These are phyloP conservation scores for Raffaelea ambrosiae DNA, from an alignment of 2,329 filamentous ascomycete genomes.

Conservation along the genomic window DNA sequence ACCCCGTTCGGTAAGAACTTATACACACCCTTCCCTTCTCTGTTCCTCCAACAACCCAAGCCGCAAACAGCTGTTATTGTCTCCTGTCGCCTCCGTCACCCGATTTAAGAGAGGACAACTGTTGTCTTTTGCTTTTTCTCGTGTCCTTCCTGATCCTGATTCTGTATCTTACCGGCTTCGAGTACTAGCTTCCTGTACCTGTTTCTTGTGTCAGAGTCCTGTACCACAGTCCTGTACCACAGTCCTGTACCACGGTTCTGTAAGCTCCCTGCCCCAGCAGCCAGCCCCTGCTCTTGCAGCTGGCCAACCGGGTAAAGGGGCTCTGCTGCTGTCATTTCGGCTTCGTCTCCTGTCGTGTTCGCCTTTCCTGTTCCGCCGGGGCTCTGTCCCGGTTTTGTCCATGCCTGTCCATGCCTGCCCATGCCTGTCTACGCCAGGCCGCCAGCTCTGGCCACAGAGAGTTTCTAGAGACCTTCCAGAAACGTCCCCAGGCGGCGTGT, in stretches of 20 bases:
- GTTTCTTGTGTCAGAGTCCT: background rate
- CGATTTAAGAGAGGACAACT: slow-evolving; percentile 5
- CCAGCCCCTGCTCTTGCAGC: too few species aligned
- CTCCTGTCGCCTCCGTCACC: slow-evolving; percentile 5
- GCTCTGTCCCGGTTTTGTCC: too few species aligned
- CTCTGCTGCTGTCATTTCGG: too few species aligned
- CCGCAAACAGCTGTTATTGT: slow-evolving; percentile 7
- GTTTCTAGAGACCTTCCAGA: background rate
- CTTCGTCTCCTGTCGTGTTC: too few species aligned
- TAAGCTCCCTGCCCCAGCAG: background rate
- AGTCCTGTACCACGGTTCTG: background rate
- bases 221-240: background rate
- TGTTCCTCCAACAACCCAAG: background rate
- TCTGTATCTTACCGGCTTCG: background rate
- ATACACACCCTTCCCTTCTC: background rate
- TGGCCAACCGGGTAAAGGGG: too few species aligned
- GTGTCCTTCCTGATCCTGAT: background rate
- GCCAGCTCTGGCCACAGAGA: background rate
- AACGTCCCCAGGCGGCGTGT: background rate
- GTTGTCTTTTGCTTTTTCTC: background rate
- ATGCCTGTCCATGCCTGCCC: too few species aligned
- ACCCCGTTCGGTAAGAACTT: background rate
- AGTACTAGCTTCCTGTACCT: background rate
- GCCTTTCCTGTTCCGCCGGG: too few species aligned
- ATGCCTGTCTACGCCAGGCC: background rate